Evolutionary conservation across 176 grass and related monocot species (phyloP).

Genomic region (Rhynchospora pubera): DNA sequence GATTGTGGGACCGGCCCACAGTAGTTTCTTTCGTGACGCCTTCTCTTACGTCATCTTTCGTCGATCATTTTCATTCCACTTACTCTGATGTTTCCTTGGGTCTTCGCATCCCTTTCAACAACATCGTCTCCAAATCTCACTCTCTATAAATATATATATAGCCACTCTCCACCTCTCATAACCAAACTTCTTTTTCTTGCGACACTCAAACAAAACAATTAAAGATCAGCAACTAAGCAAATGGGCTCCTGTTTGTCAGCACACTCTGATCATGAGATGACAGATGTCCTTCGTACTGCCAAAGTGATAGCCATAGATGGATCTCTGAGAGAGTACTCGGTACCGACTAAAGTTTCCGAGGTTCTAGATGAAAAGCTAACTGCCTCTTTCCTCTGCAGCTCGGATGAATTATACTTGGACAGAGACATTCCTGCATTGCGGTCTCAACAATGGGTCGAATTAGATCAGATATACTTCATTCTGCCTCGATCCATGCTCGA

Average conservation of each 20-base stretch:
- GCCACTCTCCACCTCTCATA: background rate
- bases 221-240: background rate
- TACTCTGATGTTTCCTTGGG: background rate
- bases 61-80: background rate
- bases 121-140: background rate
- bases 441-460: constrained; percentile 10
- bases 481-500: constrained; percentile 34
- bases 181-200: background rate
- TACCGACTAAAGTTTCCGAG: constrained; percentile 20
- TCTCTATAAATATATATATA: background rate
- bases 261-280: too few relatives aligned
- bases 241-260: constrained; percentile 63
- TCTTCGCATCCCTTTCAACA: background rate
- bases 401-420: constrained; percentile 56
- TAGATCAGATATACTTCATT: constrained; percentile 56
- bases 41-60: background rate
- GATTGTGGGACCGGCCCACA: background rate
- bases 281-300: too few relatives aligned
- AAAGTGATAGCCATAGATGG: constrained; percentile 45
- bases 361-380: constrained; percentile 1
- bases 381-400: constrained; percentile 48
- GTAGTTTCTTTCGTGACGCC: background rate
- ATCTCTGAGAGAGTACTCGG: constrained; percentile 28
- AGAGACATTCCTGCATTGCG: constrained; percentile 28
- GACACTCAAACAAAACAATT: background rate